Conservation (phyloP, 805 yeast species). For the Candida glaebosa region DNA sequence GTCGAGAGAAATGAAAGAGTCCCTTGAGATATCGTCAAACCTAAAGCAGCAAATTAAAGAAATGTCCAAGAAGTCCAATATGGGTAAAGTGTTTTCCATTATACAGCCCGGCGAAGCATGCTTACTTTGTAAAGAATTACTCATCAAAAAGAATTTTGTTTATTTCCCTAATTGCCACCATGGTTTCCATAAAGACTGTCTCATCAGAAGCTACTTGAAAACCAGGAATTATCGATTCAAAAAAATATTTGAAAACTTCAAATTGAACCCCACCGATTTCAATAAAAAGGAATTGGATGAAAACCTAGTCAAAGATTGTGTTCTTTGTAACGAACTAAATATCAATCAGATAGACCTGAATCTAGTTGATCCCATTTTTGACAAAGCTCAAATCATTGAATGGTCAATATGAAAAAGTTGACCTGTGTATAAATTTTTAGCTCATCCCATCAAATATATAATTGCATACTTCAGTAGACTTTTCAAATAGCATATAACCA, state of each 20-base stretch:
- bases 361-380: constrained; percentile 35
- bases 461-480: background rate
- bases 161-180: constrained; percentile 85
- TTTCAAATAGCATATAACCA: background rate
- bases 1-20: constrained; percentile 71
- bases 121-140: constrained; percentile 60
- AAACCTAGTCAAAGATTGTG: constrained; percentile 61
- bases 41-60: constrained; percentile 57
- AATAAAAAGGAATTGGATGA: constrained; percentile 53
- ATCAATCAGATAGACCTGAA: constrained; percentile 68
- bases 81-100: constrained; percentile 51
- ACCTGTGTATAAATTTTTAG: background rate
- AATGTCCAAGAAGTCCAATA: constrained; percentile 25
- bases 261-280: constrained; percentile 35
- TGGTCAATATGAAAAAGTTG: constrained; percentile 44
- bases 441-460: constrained; percentile 2
- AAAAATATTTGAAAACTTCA: constrained; percentile 55
- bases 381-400: constrained; percentile 36
- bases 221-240: constrained; percentile 61
- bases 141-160: constrained; percentile 69
- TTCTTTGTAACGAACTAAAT: constrained; percentile 71
- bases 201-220: constrained; percentile 55
- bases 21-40: constrained; percentile 55
- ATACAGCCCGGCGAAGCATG: constrained; percentile 87
- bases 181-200: constrained; percentile 84